These are phyloP conservation scores for Phyllosticta capitalensis DNA, from an alignment of 2,329 filamentous ascomycete genomes.

Conservation along the genomic window DNA sequence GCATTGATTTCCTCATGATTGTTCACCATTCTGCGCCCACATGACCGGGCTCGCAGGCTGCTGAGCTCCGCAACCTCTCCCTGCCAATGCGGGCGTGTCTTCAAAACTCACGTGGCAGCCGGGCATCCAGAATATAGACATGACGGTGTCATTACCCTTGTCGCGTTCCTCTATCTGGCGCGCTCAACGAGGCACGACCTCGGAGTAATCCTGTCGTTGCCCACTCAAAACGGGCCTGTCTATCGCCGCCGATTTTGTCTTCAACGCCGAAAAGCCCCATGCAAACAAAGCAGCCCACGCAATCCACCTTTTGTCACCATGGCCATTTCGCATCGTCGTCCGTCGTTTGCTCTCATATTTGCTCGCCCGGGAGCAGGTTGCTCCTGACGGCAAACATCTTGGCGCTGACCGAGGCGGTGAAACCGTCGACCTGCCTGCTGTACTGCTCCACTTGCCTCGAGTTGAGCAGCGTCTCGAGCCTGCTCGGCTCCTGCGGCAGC, in stretches of 20 bases:
- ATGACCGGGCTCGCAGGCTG: neutral
- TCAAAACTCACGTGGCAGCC: neutral
- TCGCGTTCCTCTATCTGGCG: neutral
- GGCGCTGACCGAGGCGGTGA: constrained; percentile 79
- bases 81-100: neutral
- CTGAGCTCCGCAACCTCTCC: neutral
- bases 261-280: neutral
- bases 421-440: constrained; percentile 91
- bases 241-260: neutral
- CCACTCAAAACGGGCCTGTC: neutral
- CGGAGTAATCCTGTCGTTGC: neutral
- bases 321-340: neutral
- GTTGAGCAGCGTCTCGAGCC: constrained; percentile 88
- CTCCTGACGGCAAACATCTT: constrained; percentile 97
- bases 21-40: neutral
- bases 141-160: neutral
- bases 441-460: constrained; percentile 97
- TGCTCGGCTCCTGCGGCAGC: constrained; percentile 86
- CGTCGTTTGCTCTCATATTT: neutral
- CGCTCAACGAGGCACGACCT: neutral
- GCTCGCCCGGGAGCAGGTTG: constrained; percentile 51
- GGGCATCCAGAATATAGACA: neutral
- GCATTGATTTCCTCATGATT: neutral
- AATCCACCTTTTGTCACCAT: neutral
- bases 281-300: neutral